Evolutionary conservation across 352 stramenopile genomes (phyloP), one percentile per base, ranked within the genome.

Genomic region (Phytophthora palmivora): DNA sequence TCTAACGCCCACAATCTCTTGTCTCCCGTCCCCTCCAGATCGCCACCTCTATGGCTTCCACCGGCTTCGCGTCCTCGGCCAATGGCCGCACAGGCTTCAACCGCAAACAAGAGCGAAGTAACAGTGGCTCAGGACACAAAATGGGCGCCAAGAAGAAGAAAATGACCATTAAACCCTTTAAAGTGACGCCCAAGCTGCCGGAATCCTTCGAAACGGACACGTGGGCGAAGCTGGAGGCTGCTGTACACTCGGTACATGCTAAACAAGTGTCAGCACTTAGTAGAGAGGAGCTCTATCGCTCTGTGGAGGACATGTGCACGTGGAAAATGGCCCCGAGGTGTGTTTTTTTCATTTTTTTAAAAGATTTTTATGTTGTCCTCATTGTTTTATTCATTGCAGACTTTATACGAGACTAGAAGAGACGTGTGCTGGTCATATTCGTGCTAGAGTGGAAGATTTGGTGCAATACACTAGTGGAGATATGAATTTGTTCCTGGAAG

Each of bases 241-340:
- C 87, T 16, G 75, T 96, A 18, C 47, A 74, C 14, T 78, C 79
- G 0, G 81, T 96, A 37, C 78, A 94, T 37, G 67, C 50, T 34
- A 93, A 95, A 56, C 66, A 92, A 53, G 74, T 81, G 33, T 86
- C 83, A 19, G 50, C 71, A 24, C 71, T 90, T 7, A 92, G 82
- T 24, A 69, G 87, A 38, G 86, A 96, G 63, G 88, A 96, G 59
- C 76, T 96, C 8, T 96, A 95, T 41, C 80, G 87, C 56, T 78
- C 81, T 0, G 87, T 94, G 8, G 88, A 95, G 63, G 92, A 97
- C 58, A 76, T 98, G 58, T 98, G 93, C 80, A 95, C 94, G 42
- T 96, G 96, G 83, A 98, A 97, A 67, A 96, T 96, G 79, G 88
- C 89, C 3, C 69, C 78, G 4, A 84, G 79, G 69, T 85, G 7